phyloP scores from a whole-genome alignment of 768 basidiomycete genomes.

The Rhodotorula taiwanensis region DNA sequence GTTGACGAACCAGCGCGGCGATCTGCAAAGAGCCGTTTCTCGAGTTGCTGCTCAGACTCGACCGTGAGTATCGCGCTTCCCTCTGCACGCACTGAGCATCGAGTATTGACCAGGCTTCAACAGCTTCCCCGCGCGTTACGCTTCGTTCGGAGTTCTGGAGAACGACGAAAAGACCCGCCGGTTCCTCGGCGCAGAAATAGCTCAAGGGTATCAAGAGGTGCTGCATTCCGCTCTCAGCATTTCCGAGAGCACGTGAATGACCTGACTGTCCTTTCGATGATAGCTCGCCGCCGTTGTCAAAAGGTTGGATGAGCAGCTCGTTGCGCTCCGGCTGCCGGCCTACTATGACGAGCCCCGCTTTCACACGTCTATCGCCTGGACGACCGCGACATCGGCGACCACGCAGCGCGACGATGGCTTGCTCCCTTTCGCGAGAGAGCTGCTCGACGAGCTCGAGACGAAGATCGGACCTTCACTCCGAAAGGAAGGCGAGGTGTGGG shows the following conservation, averaged over 20 bases:
- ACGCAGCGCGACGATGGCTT: constrained; percentile 47
- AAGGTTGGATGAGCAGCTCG: constrained; percentile 57
- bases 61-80: constrained; percentile 48
- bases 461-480: constrained; percentile 49
- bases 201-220: constrained; percentile 75
- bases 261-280: not conserved
- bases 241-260: too few species aligned
- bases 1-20: constrained; percentile 69
- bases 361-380: constrained; percentile 86
- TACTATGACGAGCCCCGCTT: constrained; percentile 78
- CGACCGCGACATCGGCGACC: not conserved
- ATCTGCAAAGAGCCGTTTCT: constrained; percentile 60
- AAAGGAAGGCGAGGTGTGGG: constrained; percentile 53
- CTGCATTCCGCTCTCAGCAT: too few species aligned
- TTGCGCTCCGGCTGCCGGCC: constrained; percentile 60
- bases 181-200: constrained; percentile 73
- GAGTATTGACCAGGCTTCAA: constrained; percentile 12
- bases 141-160: constrained; percentile 59
- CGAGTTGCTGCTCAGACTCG: constrained; percentile 50
- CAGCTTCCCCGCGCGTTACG: constrained; percentile 70
- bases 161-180: constrained; percentile 76
- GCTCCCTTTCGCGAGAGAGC: constrained; percentile 51
- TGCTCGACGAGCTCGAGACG: constrained; percentile 53
- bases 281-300: constrained; percentile 59
- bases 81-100: not conserved